A percentile compares a stretch with the other conserved stretches of the same genome.
Conservation (phyloP, 306 rosid genomes). For the Dicorynia guianensis region DNA sequence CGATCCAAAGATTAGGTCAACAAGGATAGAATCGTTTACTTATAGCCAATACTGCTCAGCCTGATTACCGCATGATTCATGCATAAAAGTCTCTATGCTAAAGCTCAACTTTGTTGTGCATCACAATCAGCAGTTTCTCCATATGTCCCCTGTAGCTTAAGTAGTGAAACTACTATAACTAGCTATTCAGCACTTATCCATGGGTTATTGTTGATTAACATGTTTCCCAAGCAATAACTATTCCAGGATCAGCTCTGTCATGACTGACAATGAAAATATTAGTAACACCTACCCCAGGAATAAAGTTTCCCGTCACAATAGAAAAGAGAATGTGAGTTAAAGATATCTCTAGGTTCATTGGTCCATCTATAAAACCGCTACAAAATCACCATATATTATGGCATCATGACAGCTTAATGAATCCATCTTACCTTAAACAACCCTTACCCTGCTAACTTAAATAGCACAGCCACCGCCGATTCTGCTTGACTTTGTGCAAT, state of each 20-base stretch:
- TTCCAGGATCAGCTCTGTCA: not conserved
- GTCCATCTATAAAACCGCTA: conserved; percentile 13
- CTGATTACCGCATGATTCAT: conserved; percentile 1
- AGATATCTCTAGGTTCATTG: not conserved
- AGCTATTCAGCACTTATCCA: not conserved
- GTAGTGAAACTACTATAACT: not conserved
- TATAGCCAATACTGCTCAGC: not conserved
- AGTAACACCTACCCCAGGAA: not conserved
- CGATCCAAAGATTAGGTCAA: not conserved
- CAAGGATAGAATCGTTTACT: not conserved
- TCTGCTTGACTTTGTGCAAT: conserved; percentile 26
- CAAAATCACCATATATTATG: not conserved
- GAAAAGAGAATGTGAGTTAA: not conserved
- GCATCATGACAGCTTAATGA: conserved; percentile 10
- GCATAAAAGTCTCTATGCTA: not conserved
- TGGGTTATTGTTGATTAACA: not conserved
- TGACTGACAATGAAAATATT: not conserved
- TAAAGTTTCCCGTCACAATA: not conserved
- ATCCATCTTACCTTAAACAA: conserved; percentile 10
- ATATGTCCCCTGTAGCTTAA: not conserved
- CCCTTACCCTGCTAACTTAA: not conserved
- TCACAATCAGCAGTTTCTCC: not conserved
- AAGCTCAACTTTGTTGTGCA: not conserved
- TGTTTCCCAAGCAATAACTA: conserved; percentile 1
- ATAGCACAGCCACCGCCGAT: conserved; percentile 7